Percentiles rank a stretch among this genome's conserved stretches.
Conservation (phyloP, 2,329 filamentous ascomycete genomes). For the Xylaria sp. region DNA sequence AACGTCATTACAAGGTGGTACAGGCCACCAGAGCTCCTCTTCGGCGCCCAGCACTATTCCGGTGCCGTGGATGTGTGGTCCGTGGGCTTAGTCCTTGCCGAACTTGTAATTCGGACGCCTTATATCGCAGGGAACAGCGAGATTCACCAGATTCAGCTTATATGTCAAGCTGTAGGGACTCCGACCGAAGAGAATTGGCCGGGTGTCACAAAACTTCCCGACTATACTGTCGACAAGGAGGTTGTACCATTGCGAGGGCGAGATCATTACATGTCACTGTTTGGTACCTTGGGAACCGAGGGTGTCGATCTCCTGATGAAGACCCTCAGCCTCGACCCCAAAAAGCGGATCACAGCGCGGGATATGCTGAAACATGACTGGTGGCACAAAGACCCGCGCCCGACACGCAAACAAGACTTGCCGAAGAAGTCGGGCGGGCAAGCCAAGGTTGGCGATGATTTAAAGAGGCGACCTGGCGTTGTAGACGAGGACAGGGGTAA, state of each 20-base stretch:
- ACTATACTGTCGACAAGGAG: constrained; percentile 78
- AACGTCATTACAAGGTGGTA: constrained; percentile 99
- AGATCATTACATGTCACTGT: constrained; percentile 79
- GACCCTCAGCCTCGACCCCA: constrained; percentile 88
- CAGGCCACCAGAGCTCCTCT: constrained; percentile 91
- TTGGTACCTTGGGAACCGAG: constrained; percentile 81
- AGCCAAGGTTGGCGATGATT: constrained; percentile 82
- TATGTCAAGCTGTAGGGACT: constrained; percentile 86
- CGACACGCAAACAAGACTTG: constrained; percentile 83
- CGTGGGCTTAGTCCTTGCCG: constrained; percentile 91
- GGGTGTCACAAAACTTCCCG: constrained; percentile 81
- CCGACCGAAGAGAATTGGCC: constrained; percentile 97
- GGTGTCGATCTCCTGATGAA: constrained; percentile 90
- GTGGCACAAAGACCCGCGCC: constrained; percentile 86
- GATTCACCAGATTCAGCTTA: constrained; percentile 84
- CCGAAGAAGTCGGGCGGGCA: constrained; percentile 79
- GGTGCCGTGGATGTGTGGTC: constrained; percentile 95
- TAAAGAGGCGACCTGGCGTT: constrained; percentile 80
- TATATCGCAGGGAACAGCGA: constrained; percentile 88
- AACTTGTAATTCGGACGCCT: constrained; percentile 83
- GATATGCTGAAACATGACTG: constrained; percentile 84
- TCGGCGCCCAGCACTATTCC: constrained; percentile 87
- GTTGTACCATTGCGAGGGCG: constrained; percentile 70
- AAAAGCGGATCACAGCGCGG: constrained; percentile 80
- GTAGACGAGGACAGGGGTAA: constrained; percentile 74